phyloP scores from a whole-genome alignment of 441 rosid genomes.

The Manihot esculenta region DNA sequence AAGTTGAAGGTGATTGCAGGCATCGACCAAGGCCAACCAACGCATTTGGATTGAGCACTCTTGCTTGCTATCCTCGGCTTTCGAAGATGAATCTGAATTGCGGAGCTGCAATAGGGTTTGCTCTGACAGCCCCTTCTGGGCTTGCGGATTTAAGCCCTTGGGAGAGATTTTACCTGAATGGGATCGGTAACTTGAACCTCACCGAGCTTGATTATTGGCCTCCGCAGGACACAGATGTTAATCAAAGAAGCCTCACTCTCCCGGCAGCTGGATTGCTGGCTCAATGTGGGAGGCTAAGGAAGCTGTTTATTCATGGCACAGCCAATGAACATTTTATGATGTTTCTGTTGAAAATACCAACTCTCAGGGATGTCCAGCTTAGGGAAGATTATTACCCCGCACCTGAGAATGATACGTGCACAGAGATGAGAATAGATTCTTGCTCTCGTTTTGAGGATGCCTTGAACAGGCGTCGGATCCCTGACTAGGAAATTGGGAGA shows the following conservation, averaged over 20 bases:
- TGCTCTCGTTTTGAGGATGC: conserved; percentile 74
- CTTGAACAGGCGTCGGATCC: conserved; percentile 50
- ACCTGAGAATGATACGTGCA: conserved; percentile 60
- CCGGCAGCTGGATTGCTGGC: conserved; percentile 63
- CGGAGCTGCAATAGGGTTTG: conserved; percentile 57
- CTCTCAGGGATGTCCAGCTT: conserved; percentile 73
- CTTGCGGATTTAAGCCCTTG: conserved; percentile 72
- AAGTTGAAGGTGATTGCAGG: conserved; percentile 77
- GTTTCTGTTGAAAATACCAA: conserved; percentile 44
- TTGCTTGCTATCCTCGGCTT: conserved; percentile 50
- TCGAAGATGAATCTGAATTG: conserved; percentile 66
- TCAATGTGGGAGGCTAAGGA: conserved; percentile 52
- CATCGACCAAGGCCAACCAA: conserved; percentile 39
- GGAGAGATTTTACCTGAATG: conserved; percentile 75
- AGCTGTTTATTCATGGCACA: conserved; percentile 75
- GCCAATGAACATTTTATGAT: conserved; percentile 76
- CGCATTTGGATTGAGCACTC: conserved; percentile 62
- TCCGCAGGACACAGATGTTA: conserved; percentile 73
- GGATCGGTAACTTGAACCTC: conserved; percentile 52
- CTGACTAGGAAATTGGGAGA: conserved; percentile 36
- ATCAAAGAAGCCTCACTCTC: conserved; percentile 68
- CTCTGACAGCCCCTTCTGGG: conserved; percentile 62
- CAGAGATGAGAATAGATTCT: conserved; percentile 73
- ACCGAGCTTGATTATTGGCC: conserved; percentile 76
- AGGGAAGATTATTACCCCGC: conserved; percentile 84